Evolutionary conservation across 176 grass and related monocot species (phyloP).

Genomic region (Puya raimondii): DNA sequence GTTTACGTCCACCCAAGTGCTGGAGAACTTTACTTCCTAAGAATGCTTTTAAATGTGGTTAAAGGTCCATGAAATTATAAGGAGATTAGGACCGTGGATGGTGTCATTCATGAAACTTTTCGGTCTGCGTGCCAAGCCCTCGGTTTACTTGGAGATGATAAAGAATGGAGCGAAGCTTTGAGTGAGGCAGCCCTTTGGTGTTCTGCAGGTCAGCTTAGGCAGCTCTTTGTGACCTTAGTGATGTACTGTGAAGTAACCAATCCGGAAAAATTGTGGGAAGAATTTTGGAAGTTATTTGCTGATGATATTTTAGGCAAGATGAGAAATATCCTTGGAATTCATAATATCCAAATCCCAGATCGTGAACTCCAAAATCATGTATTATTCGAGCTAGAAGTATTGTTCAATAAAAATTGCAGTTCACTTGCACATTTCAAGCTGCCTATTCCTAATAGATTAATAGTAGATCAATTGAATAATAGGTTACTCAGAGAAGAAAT

Average conservation of each 20-base stretch:
- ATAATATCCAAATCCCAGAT: background rate
- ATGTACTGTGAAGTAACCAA: slow-evolving; percentile 3
- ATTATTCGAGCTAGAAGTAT: slow-evolving; percentile 8
- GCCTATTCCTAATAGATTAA: background rate
- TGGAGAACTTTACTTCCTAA: slow-evolving; percentile 19
- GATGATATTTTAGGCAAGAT: slow-evolving; percentile 17
- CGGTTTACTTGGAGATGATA: slow-evolving; percentile 21
- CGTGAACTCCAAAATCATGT: slow-evolving; percentile 1
- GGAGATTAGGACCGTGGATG: background rate
- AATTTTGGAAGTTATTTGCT: slow-evolving; percentile 1
- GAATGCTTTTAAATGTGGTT: slow-evolving; percentile 13
- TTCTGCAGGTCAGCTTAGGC: background rate
- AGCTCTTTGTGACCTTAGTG: slow-evolving; percentile 15
- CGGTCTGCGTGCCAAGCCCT: slow-evolving; percentile 14
- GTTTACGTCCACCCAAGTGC: slow-evolving; percentile 12
- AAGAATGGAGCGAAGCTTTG: slow-evolving; percentile 19
- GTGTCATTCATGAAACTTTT: slow-evolving; percentile 6
- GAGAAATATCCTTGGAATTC: background rate
- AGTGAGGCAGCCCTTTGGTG: slow-evolving; percentile 8
- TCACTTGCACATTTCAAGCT: too few species aligned
- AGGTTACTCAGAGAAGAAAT: slow-evolving; percentile 2
- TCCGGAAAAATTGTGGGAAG: too few species aligned
- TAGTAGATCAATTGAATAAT: background rate
- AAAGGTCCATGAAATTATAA: slow-evolving; percentile 7
- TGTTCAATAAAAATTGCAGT: background rate